Conservation (phyloP, 306 rosid species). For the Prunus mira region DNA sequence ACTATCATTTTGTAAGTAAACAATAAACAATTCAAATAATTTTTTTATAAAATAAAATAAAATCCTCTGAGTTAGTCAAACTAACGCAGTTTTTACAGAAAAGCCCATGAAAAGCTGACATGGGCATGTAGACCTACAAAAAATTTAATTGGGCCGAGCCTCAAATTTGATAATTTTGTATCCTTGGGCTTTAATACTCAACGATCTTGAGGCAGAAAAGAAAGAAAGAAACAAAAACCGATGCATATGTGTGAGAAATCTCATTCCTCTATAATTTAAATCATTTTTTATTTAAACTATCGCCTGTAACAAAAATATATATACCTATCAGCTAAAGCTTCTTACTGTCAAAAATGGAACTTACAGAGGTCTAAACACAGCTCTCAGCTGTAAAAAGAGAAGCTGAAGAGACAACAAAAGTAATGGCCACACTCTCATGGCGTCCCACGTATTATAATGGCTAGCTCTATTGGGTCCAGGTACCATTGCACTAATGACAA, state of each 20-base stretch:
- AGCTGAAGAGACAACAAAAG: background rate
- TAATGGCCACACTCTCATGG: background rate
- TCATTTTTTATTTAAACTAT: too few relatives aligned
- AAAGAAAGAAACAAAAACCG: too few relatives aligned
- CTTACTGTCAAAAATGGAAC: too few relatives aligned
- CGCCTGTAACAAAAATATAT: too few relatives aligned
- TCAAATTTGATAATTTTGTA: slow-evolving; percentile 1
- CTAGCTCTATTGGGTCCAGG: background rate
- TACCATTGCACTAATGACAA: background rate
- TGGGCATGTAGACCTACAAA: slow-evolving; percentile 7
- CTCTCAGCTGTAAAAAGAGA: background rate
- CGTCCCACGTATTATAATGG: background rate
- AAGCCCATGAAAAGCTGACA: slow-evolving; percentile 18
- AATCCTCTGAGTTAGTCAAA: slow-evolving; percentile 13
- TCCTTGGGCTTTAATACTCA: background rate
- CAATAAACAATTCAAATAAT: background rate
- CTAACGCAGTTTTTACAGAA: slow-evolving; percentile 14
- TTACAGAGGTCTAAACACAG: too few relatives aligned
- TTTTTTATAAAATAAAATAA: background rate
- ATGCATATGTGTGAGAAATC: too few relatives aligned
- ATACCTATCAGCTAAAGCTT: too few relatives aligned
- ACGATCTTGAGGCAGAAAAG: background rate
- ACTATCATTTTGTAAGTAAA: background rate
- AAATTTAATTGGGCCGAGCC: background rate
- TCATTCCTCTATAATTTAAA: too few relatives aligned